Percentiles rank a stretch among this genome's conserved stretches.
Conservation (phyloP, 495 filamentous ascomycete species). For the Neurospora sp. region DNA sequence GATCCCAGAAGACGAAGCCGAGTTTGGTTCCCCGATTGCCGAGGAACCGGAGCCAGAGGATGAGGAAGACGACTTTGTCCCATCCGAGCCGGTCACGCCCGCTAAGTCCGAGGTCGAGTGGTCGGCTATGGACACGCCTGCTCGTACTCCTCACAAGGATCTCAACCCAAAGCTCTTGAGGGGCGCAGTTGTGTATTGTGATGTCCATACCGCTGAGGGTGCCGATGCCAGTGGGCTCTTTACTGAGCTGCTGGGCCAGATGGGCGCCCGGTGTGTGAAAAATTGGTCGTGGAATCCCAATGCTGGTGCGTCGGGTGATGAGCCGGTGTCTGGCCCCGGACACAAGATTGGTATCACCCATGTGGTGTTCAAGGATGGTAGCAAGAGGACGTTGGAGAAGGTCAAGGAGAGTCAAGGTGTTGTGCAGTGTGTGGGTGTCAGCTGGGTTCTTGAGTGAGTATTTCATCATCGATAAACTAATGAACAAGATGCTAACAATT, state of each 20-base stretch:
- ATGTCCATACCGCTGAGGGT: conserved; percentile 86
- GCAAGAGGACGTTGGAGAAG: conserved; percentile 77
- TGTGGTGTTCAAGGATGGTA: conserved; percentile 91
- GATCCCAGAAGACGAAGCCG: neutral
- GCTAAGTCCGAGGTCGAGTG: conserved; percentile 30
- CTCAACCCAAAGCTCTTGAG: conserved; percentile 44
- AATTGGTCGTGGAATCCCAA: conserved; percentile 76
- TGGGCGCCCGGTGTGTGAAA: conserved; percentile 79
- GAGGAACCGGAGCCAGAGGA: neutral
- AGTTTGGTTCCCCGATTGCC: neutral
- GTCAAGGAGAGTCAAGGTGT: conserved; percentile 62
- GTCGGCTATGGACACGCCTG: conserved; percentile 45
- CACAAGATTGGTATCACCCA: conserved; percentile 78
- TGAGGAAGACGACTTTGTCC: neutral
- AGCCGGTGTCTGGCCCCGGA: neutral
- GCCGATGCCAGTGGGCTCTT: conserved; percentile 80
- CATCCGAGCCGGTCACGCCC: conserved; percentile 17
- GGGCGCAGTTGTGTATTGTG: conserved; percentile 78
- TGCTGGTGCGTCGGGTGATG: neutral
- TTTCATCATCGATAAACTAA: neutral
- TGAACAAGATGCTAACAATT: neutral
- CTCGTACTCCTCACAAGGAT: conserved; percentile 42
- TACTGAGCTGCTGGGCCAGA: conserved; percentile 65
- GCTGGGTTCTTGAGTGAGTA: conserved; percentile 80
- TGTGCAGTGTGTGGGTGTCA: conserved; percentile 75